A percentile compares a stretch with the other conserved stretches of the same genome.
Conservation (phyloP, 1,284 basidiomycete species). For the Ganoderma multipileum region DNA sequence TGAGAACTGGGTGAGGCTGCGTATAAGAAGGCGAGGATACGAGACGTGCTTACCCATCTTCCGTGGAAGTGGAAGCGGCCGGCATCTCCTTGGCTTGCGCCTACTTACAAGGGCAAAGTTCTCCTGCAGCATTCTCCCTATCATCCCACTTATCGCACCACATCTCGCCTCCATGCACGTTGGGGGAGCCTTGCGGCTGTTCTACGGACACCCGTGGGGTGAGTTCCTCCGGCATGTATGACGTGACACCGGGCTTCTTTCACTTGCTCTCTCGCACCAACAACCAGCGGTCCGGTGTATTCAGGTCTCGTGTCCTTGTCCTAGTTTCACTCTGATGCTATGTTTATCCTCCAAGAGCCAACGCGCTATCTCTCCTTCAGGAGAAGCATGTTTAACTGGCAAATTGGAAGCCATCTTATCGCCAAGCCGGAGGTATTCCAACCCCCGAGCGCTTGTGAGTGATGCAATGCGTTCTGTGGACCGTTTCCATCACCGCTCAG, state of each 20-base stretch:
- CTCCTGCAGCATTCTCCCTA: neutral
- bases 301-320: neutral
- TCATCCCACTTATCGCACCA: neutral
- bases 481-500: slow-evolving; percentile 3
- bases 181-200: slow-evolving; percentile 1
- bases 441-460: neutral
- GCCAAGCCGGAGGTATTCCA: neutral
- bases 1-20: neutral
- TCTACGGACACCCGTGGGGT: slow-evolving; percentile 3
- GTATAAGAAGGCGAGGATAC: slow-evolving; percentile 1
- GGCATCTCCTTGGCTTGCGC: neutral
- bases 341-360: neutral
- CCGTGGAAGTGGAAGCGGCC: neutral
- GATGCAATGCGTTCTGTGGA: neutral
- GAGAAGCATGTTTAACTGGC: too few species aligned
- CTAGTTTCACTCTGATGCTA: neutral
- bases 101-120: neutral
- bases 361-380: neutral
- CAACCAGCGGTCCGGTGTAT: neutral
- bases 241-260: slow-evolving; percentile 3
- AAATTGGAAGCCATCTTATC: neutral
- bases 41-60: neutral
- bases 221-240: slow-evolving; percentile 2
- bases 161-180: neutral
- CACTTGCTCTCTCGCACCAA: neutral